Evolutionary conservation across 106 monocot genomes (phyloP), one percentile per base, ranked within the genome.

Genomic region (Ottelia alismoides): DNA sequence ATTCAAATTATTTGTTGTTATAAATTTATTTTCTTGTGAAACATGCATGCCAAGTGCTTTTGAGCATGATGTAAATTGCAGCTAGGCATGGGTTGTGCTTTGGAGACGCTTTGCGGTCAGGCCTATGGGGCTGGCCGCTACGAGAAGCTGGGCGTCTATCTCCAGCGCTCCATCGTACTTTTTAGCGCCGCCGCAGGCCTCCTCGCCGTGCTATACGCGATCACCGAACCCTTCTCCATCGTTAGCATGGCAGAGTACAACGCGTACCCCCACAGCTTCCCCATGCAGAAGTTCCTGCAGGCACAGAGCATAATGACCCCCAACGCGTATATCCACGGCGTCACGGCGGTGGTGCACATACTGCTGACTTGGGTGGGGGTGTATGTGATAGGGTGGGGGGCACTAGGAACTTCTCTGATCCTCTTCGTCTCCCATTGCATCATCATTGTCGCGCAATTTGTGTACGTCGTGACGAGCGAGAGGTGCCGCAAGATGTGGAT

Each of bases 271-370:
- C 62, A 83, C 49, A 83, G 79, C 76, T 73, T 75, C 46, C 88
- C 88, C 22, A 67, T 83, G 79, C 88, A 88, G 58, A 53, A 79
- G 29, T 88, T 83, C 46, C 66, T 88, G 24, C 88, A 88, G 70
- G 75, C 88, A 2, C 88, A 88, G 76, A 88, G 83, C 70, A 79
- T 88, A 16, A 64, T 88, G 49, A 74, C 73, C 70, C 82, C 88
- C 30, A 30, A 83, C 24, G 88, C 79, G 0, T 70, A 51, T 58
- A 65, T 88, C 1, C 35, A 73, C 11, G n/a, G 67, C 1, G 76
- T 40, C 0, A 70, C 79, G 4, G 58, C 83, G 32, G 22, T 67
- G 11, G 23, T 83, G 29, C 88, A 88, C 51, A 22, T 76, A 22
- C 52, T 82, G 5, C 25, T 79, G 25, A 78, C 73, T 2, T 88